Conservation (phyloP, 1,139 yeast genomes). For the Suhomyces ambrosiae region DNA sequence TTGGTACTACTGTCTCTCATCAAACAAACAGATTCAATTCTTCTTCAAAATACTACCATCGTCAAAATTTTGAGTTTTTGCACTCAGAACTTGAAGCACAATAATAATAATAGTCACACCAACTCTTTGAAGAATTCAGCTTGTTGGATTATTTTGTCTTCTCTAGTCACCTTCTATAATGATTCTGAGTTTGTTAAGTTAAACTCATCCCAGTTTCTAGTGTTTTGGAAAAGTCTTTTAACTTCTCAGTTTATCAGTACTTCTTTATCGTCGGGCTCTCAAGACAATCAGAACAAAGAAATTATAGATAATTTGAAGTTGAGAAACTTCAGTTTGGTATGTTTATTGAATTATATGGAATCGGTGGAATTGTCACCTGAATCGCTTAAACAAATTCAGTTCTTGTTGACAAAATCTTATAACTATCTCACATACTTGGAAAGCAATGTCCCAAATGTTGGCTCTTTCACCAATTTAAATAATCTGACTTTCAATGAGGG, state of each 20-base stretch:
- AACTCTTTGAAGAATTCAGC: slow-evolving; percentile 28
- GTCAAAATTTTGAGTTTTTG: slow-evolving; percentile 50
- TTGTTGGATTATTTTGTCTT: slow-evolving; percentile 76
- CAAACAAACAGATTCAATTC: slow-evolving; percentile 39
- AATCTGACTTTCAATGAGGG: slow-evolving; percentile 30
- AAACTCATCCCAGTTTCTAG: slow-evolving; percentile 73
- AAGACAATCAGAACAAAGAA: slow-evolving; percentile 32
- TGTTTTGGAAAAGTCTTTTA: slow-evolving; percentile 81
- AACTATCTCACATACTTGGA: slow-evolving; percentile 47
- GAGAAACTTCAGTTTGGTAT: slow-evolving; percentile 43
- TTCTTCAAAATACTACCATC: slow-evolving; percentile 45
- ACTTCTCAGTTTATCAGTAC: slow-evolving; percentile 52
- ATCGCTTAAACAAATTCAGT: slow-evolving; percentile 45
- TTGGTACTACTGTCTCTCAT: slow-evolving; percentile 42
- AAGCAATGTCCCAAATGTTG: slow-evolving; percentile 39
- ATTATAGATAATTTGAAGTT: slow-evolving; percentile 41
- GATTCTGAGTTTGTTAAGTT: slow-evolving; percentile 58
- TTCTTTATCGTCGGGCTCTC: slow-evolving; percentile 22
- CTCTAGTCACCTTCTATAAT: slow-evolving; percentile 59
- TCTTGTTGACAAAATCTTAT: slow-evolving; percentile 45
- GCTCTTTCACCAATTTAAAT: slow-evolving; percentile 38
- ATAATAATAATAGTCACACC: slow-evolving; percentile 21
- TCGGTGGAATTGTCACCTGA: slow-evolving; percentile 47
- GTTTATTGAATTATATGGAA: slow-evolving; percentile 44
- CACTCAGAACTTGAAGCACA: slow-evolving; percentile 50